Evolutionary conservation across 192 early-diverging fungal species (phyloP), one percentile per base, ranked within the genome.

Genomic region (Coemansia sp.): DNA sequence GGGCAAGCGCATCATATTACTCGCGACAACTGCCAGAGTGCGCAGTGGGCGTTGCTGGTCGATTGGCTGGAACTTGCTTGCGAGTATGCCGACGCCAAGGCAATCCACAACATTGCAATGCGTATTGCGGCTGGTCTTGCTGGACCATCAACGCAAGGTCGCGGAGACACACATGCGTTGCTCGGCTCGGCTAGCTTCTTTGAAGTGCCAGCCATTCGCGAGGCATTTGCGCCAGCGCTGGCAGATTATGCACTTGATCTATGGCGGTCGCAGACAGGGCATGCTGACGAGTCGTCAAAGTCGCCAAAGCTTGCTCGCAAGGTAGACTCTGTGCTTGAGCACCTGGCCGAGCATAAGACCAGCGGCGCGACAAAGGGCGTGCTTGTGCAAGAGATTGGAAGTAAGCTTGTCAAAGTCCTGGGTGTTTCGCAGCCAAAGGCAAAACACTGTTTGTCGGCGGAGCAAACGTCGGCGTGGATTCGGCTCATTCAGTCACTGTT

Each of bases 11-110:
- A 68, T 47, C 68, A 41, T 16, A 81, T 81, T 18, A n/a, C 22
- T 32, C 51, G 10, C 0, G 32, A 39, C 16, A 81, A 81, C 63
- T 24, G 14, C 35, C 50, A 53, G 11, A 59, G 43, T 4, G 78
- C 73, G 19, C 73, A 71, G 47, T 81, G 73, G 72, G 51, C 43
- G 49, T 60, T 81, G 45, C 59, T 81, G 47, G 32, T 62, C 18
- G 73, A 66, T 27, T 67, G 78, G 61, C 54, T 81, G 24, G 73
- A 75, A 56, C 65, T 81, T 24, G 63, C 64, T 12, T 81, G 78
- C 48, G 63, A 71, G 52, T 75, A 64, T 52, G 66, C 73, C 0
- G 66, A 58, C 52, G 22, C 37, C n/a, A 26, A 9, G 2, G 54
- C 60, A 22, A 35, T 74, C 22, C 27, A 54, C 12, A 32, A 20